phyloP scores from a whole-genome alignment of 805 yeast species.

The Pichia manshurica region DNA sequence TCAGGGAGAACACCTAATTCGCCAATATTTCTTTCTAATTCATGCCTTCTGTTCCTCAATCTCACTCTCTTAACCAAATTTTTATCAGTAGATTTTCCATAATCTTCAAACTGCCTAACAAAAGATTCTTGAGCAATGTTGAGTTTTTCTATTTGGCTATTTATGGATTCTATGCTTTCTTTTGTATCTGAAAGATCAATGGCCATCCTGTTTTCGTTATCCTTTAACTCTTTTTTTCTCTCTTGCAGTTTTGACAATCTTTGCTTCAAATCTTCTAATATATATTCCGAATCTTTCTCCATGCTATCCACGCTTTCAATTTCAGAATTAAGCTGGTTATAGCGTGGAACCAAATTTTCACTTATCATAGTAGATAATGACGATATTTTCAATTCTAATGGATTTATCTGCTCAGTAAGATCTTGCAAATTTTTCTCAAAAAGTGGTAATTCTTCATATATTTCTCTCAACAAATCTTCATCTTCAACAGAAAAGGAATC shows the following conservation, averaged over 20 bases:
- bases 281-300: neutral
- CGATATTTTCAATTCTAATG: slow-evolving; percentile 43
- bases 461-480: slow-evolving; percentile 31
- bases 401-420: slow-evolving; percentile 36
- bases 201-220: slow-evolving; percentile 35
- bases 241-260: slow-evolving; percentile 25
- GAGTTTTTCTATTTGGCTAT: slow-evolving; percentile 41
- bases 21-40: slow-evolving; percentile 63
- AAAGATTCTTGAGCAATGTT: slow-evolving; percentile 52
- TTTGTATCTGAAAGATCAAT: slow-evolving; percentile 26
- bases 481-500: slow-evolving; percentile 46
- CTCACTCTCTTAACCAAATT: slow-evolving; percentile 56
- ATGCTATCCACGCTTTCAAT: slow-evolving; percentile 24
- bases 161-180: slow-evolving; percentile 30
- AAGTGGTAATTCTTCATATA: slow-evolving; percentile 33
- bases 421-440: slow-evolving; percentile 38
- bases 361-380: slow-evolving; percentile 48
- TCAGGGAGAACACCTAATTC: slow-evolving; percentile 89
- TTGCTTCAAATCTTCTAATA: slow-evolving; percentile 5
- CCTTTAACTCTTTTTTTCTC: slow-evolving; percentile 19
- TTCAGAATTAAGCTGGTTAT: slow-evolving; percentile 5
- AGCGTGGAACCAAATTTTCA: slow-evolving; percentile 25
- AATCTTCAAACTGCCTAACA: slow-evolving; percentile 52
- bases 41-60: slow-evolving; percentile 58
- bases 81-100: slow-evolving; percentile 60